Evolutionary conservation across 768 basidiomycete species (phyloP).

Genomic region (Rhodotorula sphaerocarpa): DNA sequence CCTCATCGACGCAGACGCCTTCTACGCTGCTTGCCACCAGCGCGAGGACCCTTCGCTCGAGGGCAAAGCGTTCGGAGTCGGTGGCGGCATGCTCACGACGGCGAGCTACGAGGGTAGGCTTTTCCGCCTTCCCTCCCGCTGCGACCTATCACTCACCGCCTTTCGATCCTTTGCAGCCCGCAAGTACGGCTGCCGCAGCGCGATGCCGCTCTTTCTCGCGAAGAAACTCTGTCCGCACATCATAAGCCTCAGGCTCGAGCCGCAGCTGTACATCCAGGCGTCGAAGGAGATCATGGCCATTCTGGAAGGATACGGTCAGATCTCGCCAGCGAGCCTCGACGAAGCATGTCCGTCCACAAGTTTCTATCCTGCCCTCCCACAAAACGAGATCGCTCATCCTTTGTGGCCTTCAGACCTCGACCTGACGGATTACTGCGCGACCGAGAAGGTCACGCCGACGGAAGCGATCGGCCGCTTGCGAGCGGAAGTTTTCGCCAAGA

Average conservation of each 20-base stretch:
- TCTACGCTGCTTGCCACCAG: conserved; percentile 47
- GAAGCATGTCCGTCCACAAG: conserved; percentile 55
- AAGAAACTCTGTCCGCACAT: conserved; percentile 88
- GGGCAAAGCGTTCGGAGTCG: conserved; percentile 55
- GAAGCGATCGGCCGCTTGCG: conserved; percentile 74
- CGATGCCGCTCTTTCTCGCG: conserved; percentile 94
- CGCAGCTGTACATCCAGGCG: conserved; percentile 35
- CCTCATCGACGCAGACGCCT: conserved; percentile 69
- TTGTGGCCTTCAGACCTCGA: conserved; percentile 45
- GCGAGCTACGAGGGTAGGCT: conserved; percentile 41
- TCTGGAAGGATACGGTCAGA: conserved; percentile 51
- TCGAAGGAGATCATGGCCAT: conserved; percentile 58
- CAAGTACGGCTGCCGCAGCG: conserved; percentile 54
- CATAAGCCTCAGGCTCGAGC: conserved; percentile 51
- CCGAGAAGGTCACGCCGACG: conserved; percentile 56
- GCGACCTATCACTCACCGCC: background rate
- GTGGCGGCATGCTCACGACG: conserved; percentile 72
- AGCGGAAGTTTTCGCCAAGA: conserved; percentile 62
- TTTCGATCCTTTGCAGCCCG: conserved; percentile 19
- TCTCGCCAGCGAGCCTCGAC: conserved; percentile 59
- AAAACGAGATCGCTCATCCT: no score
- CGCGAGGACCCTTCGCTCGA: conserved; percentile 40
- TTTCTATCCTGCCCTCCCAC: background rate
- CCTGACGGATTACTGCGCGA: conserved; percentile 73
- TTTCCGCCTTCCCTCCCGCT: background rate